Base-by-base conservation (phyloP, 2,329 filamentous ascomycete genomes). In the Clarireedia homoeocarpa region DNA sequence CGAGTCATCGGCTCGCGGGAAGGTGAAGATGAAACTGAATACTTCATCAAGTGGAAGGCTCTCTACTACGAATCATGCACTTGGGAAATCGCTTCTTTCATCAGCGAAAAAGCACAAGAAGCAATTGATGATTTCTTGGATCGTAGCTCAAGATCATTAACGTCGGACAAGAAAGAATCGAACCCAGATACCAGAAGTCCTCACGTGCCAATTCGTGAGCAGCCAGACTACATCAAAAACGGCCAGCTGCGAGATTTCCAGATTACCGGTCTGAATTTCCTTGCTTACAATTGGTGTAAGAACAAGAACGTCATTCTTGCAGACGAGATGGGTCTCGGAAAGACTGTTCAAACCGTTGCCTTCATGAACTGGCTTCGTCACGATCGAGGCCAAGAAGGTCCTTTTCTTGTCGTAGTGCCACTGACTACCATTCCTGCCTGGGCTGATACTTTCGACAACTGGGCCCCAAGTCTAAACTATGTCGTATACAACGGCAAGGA, bases 281-380 rank as follows among this genome's bases (percentile, higher is more conserved):
- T 99, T 60, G 89, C 89, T 47, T 90, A 95, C 72, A 96, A 97
- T 72, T 99, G 95, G 95, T 89, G 88, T 53, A 86, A 88, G 66
- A 85, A 84, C 55, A 94, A 94, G 71, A 99, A 97, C 65, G 94
- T 97, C 67, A 96, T 99, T 65, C 80, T 99, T 53, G 94, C 94
- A 49, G 94, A 99, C 69, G 94, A 99, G 73, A 99, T 99, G 94
- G 94, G 94, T 65, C 79, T 99, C 14, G 94, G 94, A 27, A 99
- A 99, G 75, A 99, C 94, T 0, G 94, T 99, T 0, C 94, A 99
- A 73, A 96, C 92, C 0, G 91, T 99, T 27, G 85, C 92, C 0
- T 97, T 97, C 71, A 86, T 99, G 71, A 96, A 92, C 70, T 99
- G 94, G 92, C 79, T 99, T 58, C 88, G 90, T 54, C 92, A 97